These are phyloP conservation scores for Talinum fruticosum DNA, from an alignment of 148 eudicot genomes.

Conservation along the genomic window DNA sequence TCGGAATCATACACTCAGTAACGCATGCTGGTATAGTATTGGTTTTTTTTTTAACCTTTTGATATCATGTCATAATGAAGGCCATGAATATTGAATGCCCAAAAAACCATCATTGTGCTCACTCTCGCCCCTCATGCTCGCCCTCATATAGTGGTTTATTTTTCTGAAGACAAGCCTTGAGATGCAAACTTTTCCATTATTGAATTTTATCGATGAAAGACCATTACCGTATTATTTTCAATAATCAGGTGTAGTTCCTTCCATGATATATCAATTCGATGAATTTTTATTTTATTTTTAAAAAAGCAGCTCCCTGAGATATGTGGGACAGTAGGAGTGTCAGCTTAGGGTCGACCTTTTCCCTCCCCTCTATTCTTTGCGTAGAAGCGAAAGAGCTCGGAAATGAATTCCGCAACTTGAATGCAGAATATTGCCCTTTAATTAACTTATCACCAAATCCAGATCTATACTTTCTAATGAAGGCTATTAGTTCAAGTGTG, in stretches of 20 bases:
- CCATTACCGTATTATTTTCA: no score
- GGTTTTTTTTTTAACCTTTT: background rate
- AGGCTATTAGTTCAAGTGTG: no score
- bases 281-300: no score
- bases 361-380: background rate
- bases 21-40: background rate
- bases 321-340: background rate
- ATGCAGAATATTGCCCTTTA: background rate
- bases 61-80: conserved; percentile 8
- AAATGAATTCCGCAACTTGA: background rate
- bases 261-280: no score
- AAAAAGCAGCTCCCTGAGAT: no score
- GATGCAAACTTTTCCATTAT: no score
- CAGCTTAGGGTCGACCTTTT: conserved; percentile 1
- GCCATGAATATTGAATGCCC: background rate
- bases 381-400: background rate
- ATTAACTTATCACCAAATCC: no score
- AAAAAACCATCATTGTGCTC: conserved; percentile 1
- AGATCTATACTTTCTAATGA: no score
- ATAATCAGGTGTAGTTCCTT: no score
- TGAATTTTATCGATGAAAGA: no score
- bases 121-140: background rate
- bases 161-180: background rate
- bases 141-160: background rate
- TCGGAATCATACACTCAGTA: background rate